These are phyloP conservation scores for Cyclotella choctawhatcheeana DNA, from an alignment of 108 stramenopile genomes.

Conservation along the genomic window DNA sequence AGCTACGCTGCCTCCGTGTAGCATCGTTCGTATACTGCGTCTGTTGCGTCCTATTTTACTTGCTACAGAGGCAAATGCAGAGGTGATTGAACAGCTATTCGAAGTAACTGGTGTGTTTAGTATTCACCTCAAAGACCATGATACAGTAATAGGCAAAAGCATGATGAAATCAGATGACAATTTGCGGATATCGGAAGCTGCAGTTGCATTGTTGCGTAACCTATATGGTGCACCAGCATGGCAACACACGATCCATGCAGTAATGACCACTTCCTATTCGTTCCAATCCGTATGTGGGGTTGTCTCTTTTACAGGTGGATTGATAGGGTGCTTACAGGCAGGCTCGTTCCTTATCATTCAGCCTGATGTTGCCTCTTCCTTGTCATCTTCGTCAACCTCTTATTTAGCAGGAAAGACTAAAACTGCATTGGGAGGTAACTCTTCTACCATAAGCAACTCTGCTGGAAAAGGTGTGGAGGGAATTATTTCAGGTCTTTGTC, in stretches of 20 bases:
- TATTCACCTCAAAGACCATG: slow-evolving; percentile 11
- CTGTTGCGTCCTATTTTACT: slow-evolving; percentile 58
- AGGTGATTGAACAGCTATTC: slow-evolving; percentile 55
- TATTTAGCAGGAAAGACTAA: slow-evolving; percentile 23
- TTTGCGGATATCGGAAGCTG: slow-evolving; percentile 17
- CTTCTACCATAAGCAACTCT: slow-evolving; percentile 51
- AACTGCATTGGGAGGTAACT: slow-evolving; percentile 4
- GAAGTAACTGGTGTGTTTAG: slow-evolving; percentile 48
- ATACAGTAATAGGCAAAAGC: slow-evolving; percentile 34
- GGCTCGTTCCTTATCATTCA: slow-evolving; percentile 75
- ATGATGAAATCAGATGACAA: slow-evolving; percentile 19
- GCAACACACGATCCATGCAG: slow-evolving; percentile 26
- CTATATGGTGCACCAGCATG: slow-evolving; percentile 49
- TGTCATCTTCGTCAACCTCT: slow-evolving; percentile 53
- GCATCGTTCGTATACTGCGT: slow-evolving; percentile 59
- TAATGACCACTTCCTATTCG: slow-evolving; percentile 8
- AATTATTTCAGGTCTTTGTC: slow-evolving; percentile 75
- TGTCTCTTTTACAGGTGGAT: slow-evolving; percentile 75
- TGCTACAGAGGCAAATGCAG: slow-evolving; percentile 27
- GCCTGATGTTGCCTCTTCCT: slow-evolving; percentile 63
- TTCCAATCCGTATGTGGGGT: slow-evolving; percentile 38
- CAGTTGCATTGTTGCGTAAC: slow-evolving; percentile 64
- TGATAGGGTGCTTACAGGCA: slow-evolving; percentile 30
- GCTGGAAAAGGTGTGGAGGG: slow-evolving; percentile 79
- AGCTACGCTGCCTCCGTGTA: slow-evolving; percentile 39